These are phyloP conservation scores for Anthostomella pinea DNA, from an alignment of 2,329 filamentous ascomycete species.

Conservation along the genomic window DNA sequence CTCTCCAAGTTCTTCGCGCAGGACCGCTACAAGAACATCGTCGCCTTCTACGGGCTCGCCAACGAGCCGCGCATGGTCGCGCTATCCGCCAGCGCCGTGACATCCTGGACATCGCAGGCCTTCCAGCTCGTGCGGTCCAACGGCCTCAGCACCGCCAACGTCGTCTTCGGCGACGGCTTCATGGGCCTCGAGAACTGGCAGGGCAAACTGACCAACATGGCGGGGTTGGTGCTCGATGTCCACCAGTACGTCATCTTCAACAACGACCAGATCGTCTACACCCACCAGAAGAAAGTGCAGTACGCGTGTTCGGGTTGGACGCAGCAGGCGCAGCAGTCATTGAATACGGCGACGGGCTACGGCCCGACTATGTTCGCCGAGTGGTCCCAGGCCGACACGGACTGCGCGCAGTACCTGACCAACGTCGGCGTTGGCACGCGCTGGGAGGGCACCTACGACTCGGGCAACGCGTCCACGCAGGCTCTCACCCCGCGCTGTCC, in stretches of 20 bases:
- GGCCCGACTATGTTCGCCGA: slow-evolving; percentile 94
- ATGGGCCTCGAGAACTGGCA: slow-evolving; percentile 90
- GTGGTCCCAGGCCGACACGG: slow-evolving; percentile 96
- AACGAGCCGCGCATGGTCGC: slow-evolving; percentile 91
- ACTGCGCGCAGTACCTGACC: slow-evolving; percentile 84
- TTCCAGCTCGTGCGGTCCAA: slow-evolving; percentile 72
- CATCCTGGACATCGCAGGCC: slow-evolving; percentile 76
- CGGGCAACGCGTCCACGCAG: slow-evolving; percentile 57
- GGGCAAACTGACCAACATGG: slow-evolving; percentile 68
- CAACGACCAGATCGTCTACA: slow-evolving; percentile 75
- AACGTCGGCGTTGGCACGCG: slow-evolving; percentile 85
- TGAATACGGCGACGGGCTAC: slow-evolving; percentile 74
- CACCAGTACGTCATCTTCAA: slow-evolving; percentile 99
- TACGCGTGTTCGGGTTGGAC: slow-evolving; percentile 90
- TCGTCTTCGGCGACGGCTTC: slow-evolving; percentile 95
- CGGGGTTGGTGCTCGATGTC: slow-evolving; percentile 83
- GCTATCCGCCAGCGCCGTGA: slow-evolving; percentile 63
- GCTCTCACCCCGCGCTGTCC: slow-evolving; percentile 75
- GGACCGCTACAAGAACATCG: slow-evolving; percentile 84
- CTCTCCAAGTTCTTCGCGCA: slow-evolving; percentile 92
- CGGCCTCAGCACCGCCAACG: slow-evolving; percentile 61
- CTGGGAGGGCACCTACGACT: slow-evolving; percentile 84
- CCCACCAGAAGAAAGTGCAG: slow-evolving; percentile 78
- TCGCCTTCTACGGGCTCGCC: slow-evolving; percentile 88
- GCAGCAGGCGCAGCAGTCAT: slow-evolving; percentile 68